These are phyloP conservation scores for Glycine latifolia DNA, from an alignment of 306 rosid genomes.

Conservation along the genomic window DNA sequence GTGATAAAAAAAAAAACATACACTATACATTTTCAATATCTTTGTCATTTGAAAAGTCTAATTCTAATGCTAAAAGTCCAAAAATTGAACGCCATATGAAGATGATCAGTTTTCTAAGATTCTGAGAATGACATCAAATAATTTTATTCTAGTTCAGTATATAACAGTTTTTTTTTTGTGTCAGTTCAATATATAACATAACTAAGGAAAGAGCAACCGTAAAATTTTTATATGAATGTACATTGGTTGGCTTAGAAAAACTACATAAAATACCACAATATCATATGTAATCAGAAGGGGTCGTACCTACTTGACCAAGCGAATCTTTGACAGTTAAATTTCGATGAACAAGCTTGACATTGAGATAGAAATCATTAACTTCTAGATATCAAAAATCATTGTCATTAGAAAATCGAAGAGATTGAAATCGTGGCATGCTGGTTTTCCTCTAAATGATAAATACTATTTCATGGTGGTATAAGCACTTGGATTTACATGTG, in stretches of 20 bases:
- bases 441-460: not conserved
- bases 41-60: not conserved
- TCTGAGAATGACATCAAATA: not conserved
- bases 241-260: not conserved
- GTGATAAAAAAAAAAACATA: not conserved
- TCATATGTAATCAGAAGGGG: not conserved
- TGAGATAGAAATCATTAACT: slow-evolving; percentile 28
- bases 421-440: not conserved
- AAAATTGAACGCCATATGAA: not conserved
- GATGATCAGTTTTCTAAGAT: not conserved
- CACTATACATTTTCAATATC: not conserved
- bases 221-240: not conserved
- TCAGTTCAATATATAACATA: not conserved
- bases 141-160: not conserved
- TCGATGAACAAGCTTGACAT: not conserved
- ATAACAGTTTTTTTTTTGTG: too few species aligned
- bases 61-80: not conserved
- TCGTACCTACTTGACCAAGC: slow-evolving; percentile 25
- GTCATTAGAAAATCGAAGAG: not conserved
- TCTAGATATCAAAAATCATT: slow-evolving; percentile 5
- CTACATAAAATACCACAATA: not conserved
- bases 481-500: slow-evolving; percentile 12
- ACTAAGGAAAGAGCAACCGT: not conserved
- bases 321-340: slow-evolving; percentile 19
- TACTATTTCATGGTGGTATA: not conserved